Base-by-base conservation (phyloP, 1,139 yeast genomes). In the Magnusiomyces magnusii region DNA sequence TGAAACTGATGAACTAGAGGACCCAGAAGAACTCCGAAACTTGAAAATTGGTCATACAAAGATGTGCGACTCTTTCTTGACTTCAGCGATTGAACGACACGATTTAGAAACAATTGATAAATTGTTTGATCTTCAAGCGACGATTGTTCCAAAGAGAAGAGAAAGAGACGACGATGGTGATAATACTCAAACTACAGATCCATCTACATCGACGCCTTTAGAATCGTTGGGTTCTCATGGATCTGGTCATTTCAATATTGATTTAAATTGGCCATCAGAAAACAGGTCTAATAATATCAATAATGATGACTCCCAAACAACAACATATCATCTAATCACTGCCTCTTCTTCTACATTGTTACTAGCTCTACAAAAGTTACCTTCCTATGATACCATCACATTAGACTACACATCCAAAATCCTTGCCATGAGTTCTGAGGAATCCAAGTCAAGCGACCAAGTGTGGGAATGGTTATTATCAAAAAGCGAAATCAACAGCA, bases 391-490 rank as follows among this genome's bases (percentile, higher is more conserved):
- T 23, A 44, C 49, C 13, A 23, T 21, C 5, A 24, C 24, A 7
- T 17, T 25, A 15, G 39, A n/a, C 10, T 24, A 17, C 36, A 39
- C 25, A 2, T 3, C 23, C 21, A 13, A 23, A 15, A 41, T 52
- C 5, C 15, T 52, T 5, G 36, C 9, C n/a, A 44, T 44, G 49
- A 21, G 27, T 23, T 21, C 55, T 3, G 34, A 25, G 3, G 23
- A 17, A 10, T 23, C 39, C 15, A 41, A 41, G 19, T n/a, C 27
- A 9, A 42, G 34, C 7, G 55, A 52, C 49, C 17, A n/a, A 2
- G 36, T 52, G 7, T 52, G 55, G 55, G 55, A 41, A 41, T 52
- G 47, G 39, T 17, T 52, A 3, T 7, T 52, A 21, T 44, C 49
- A 3, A 7, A 5, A 23, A 19, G 27, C 17, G 24, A 19, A 10